These are phyloP conservation scores for Pulveroboletus frians DNA, from an alignment of 768 basidiomycete genomes.

Conservation along the genomic window DNA sequence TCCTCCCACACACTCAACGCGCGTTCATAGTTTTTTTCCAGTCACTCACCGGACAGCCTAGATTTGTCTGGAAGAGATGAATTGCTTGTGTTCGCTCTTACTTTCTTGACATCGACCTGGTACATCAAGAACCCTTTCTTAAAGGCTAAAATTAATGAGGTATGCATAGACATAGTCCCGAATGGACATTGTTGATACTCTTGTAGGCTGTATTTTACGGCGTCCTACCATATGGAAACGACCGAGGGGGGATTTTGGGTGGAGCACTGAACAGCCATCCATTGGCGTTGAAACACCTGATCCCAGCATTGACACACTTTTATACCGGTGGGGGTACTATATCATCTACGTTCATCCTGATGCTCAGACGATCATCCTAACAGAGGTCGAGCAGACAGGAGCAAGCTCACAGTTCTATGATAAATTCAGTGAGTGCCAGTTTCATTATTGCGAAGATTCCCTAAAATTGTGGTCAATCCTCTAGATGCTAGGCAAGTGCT, in stretches of 20 bases:
- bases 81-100: conserved; percentile 79
- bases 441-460: conserved; percentile 5
- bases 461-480: neutral
- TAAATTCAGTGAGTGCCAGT: conserved; percentile 75
- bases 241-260: conserved; percentile 70
- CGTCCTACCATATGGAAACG: conserved; percentile 59
- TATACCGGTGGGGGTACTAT: conserved; percentile 69
- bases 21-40: conserved; percentile 20
- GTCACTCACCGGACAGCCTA: conserved; percentile 71
- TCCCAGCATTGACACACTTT: conserved; percentile 88
- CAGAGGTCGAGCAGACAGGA: conserved; percentile 97
- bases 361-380: neutral
- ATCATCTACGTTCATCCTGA: neutral
- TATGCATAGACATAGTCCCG: conserved; percentile 29
- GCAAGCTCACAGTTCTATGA: conserved; percentile 99
- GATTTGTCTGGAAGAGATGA: conserved; percentile 83
- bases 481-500: conserved; percentile 49
- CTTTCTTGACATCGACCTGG: conserved; percentile 90
- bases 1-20: neutral
- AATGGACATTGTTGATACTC: conserved; percentile 1
- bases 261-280: conserved; percentile 80
- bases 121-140: conserved; percentile 99
- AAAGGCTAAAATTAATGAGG: conserved; percentile 94
- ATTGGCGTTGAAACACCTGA: conserved; percentile 80
- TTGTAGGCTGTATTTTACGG: conserved; percentile 69